These are phyloP conservation scores for Kodamaea lidongshanica DNA, from an alignment of 805 yeast genomes.

Conservation along the genomic window DNA sequence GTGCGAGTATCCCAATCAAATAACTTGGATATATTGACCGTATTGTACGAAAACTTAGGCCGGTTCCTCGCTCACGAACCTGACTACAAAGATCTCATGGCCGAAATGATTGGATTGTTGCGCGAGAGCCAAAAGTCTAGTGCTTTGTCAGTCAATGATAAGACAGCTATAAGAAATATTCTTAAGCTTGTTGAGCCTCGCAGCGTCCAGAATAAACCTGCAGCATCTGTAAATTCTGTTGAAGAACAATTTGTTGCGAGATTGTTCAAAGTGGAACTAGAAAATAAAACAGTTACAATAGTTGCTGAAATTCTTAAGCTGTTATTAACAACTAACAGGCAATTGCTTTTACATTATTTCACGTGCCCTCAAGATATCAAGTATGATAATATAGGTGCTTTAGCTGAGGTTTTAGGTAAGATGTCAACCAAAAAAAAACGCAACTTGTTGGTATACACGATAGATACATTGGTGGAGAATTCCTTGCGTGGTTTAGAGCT, in stretches of 20 bases:
- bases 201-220: too few species aligned
- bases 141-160: constrained; percentile 47
- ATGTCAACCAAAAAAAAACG: constrained; percentile 26
- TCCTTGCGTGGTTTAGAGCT: constrained; percentile 60
- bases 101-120: constrained; percentile 54
- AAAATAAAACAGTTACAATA: constrained; percentile 18
- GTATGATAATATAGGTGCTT: constrained; percentile 46
- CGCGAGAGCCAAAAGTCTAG: constrained; percentile 44
- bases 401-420: constrained; percentile 42
- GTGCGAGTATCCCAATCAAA: constrained; percentile 44
- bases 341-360: constrained; percentile 36
- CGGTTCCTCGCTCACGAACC: constrained; percentile 51
- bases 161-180: constrained; percentile 53
- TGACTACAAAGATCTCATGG: constrained; percentile 54
- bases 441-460: constrained; percentile 37
- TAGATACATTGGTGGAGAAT: constrained; percentile 64
- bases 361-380: constrained; percentile 55
- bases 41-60: constrained; percentile 73
- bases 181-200: constrained; percentile 35
- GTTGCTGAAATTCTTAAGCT: constrained; percentile 27
- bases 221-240: too few species aligned
- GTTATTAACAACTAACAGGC: constrained; percentile 10
- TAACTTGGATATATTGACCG: constrained; percentile 62
- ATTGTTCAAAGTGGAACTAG: constrained; percentile 49
- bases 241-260: constrained; percentile 31